Evolutionary conservation across 371 early-diverging fungal genomes (phyloP), one percentile per base, ranked within the genome.

Genomic region (Mortierella sp.): DNA sequence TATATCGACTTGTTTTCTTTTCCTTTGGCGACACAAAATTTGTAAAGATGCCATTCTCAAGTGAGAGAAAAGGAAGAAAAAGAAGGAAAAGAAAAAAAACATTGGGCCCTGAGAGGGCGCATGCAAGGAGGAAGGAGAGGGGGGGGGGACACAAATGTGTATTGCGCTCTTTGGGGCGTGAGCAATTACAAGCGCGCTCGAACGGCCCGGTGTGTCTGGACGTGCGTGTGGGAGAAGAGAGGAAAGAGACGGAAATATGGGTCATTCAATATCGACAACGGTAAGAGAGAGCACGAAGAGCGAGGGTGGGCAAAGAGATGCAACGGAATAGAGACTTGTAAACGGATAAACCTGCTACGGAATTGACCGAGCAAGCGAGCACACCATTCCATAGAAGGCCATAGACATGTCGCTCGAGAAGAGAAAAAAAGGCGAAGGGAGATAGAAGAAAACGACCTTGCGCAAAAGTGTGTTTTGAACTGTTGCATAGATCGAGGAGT

Each of bases 21-120:
- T 16, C 3, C 42, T 58, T 68, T 68, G 68, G 68, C 68, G 44
- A 68, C 68, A 68, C 68, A 68, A 68, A 68, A 68, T 68, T 68
- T 68, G 24, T 24, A 24, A 38, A 16, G 68, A 68, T 9, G 42
- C 42, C 42, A 24, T 21, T 65, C 68, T 38, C 21, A 42, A 34
- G 63, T 31, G 38, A 63, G 63, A 31, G 19, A 60, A 60, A 63
- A 21, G 63, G 60, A 60, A 26, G 65, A 63, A 34, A 63, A 60
- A n/a, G n/a, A 57, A 28, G 19, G 52, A 50, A 19, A 55, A n/a
- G 55, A 55, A 34, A 28, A 34, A 16, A 21, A 65, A 31, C n/a
- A 58, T 16, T 68, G 44, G 42, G 68, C 68, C 68, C 68, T 68
- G 68, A 68, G 68, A 68, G 44, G 42, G 68, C 3, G 42, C 42